Conservation (phyloP, 257 asterid genomes). For the Solanum virginianum region DNA sequence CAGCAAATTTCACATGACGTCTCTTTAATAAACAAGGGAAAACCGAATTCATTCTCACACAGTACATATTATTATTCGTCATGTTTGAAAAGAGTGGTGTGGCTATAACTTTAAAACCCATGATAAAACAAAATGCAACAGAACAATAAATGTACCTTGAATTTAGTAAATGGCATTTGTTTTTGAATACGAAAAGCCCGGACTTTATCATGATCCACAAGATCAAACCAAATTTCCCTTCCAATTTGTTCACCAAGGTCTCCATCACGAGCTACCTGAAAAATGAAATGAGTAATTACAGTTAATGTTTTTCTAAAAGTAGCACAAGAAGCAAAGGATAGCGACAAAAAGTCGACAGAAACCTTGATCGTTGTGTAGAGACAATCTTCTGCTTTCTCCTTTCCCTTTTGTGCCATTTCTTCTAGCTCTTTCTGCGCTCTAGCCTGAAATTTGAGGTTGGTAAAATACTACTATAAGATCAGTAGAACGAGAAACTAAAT, state of each 20-base stretch:
- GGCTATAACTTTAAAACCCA: not conserved
- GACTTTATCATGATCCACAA: slow-evolving; percentile 82
- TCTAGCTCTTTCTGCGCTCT: slow-evolving; percentile 27
- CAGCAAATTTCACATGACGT: not conserved
- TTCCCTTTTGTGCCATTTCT: slow-evolving; percentile 55
- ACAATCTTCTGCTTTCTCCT: slow-evolving; percentile 56
- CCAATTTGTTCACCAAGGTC: slow-evolving; percentile 64
- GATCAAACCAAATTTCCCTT: slow-evolving; percentile 65
- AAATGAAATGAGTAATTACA: not conserved
- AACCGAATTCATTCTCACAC: not conserved
- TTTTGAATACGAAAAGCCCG: slow-evolving; percentile 61
- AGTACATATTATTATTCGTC: not conserved
- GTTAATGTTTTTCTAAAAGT: not conserved
- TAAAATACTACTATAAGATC: slow-evolving; percentile 11
- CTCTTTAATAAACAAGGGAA: not conserved
- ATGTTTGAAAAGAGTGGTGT: not conserved
- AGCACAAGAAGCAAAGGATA: not conserved
- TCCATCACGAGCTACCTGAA: slow-evolving; percentile 68
- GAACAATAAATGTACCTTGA: slow-evolving; percentile 39
- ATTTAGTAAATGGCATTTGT: slow-evolving; percentile 42
- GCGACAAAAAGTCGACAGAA: not conserved
- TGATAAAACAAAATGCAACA: not conserved
- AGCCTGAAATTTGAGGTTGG: no score
- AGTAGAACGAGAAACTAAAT: not conserved
- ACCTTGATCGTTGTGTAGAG: not conserved